A percentile compares a stretch with the other conserved stretches of the same genome.
phyloP scores from a whole-genome alignment of 768 basidiomycete species.

The Boletus insuetus region DNA sequence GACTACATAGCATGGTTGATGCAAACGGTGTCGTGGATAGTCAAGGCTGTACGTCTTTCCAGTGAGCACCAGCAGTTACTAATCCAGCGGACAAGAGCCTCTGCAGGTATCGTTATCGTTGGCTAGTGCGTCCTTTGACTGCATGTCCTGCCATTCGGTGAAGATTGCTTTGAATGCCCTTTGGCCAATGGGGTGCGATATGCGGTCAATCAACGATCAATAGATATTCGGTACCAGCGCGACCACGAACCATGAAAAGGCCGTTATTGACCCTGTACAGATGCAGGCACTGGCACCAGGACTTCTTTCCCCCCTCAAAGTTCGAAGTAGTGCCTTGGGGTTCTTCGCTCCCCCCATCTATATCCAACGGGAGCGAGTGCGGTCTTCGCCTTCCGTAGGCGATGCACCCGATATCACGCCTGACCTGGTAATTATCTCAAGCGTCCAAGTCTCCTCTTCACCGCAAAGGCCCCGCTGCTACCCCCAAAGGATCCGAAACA shows the following conservation, averaged over 20 bases:
- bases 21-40: background rate
- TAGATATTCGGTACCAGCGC: background rate
- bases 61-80: background rate
- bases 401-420: background rate
- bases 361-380: background rate
- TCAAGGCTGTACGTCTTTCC: conserved; percentile 8
- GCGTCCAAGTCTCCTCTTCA: conserved; percentile 5
- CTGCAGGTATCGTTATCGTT: background rate
- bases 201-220: conserved; percentile 16
- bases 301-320: conserved; percentile 9
- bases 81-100: background rate
- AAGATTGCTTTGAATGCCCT: background rate
- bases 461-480: conserved; percentile 8
- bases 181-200: background rate
- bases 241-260: conserved; percentile 16
- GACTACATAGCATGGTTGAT: conserved; percentile 8
- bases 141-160: background rate
- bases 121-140: background rate
- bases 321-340: conserved; percentile 16
- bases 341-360: conserved; percentile 1
- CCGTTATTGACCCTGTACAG: background rate
- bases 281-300: conserved; percentile 2
- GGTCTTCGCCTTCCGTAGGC: background rate
- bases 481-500: conserved; percentile 9
- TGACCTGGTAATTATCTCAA: background rate